Evolutionary conservation across 495 filamentous ascomycete species (phyloP).

Genomic region (Talaromyces nanjingensis): DNA sequence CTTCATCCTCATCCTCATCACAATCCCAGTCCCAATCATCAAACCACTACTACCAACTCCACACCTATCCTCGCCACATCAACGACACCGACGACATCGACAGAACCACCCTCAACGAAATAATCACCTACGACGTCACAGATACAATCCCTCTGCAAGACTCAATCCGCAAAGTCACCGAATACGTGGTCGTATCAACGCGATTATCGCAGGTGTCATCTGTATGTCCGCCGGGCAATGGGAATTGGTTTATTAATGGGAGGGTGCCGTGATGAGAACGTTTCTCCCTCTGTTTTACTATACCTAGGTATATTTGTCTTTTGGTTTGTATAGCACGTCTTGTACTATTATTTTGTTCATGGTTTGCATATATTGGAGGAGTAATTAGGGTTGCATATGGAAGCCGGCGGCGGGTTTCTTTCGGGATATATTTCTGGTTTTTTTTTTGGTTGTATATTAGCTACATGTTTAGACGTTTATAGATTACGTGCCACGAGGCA

Average conservation of each 20-base stretch:
- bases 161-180: not conserved
- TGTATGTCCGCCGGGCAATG: not conserved
- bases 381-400: not conserved
- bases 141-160: not conserved
- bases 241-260: constrained; percentile 5
- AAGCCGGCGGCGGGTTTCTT: not conserved
- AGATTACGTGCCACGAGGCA: not conserved
- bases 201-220: not conserved
- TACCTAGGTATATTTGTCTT: no score
- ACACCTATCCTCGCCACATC: not conserved
- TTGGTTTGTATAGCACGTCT: not conserved
- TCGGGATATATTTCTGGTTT: not conserved
- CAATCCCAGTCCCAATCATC: not conserved
- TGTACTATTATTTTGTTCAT: not conserved
- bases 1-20: not conserved
- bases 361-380: not conserved
- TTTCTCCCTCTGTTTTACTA: not conserved
- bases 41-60: not conserved
- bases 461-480: not conserved
- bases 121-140: not conserved
- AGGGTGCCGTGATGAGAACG: not conserved
- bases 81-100: not conserved
- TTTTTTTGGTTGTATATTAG: not conserved
- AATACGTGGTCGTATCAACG: not conserved
- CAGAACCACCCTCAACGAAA: not conserved